These are phyloP conservation scores for Lumnitzera racemosa DNA, from an alignment of 345 rosid genomes.

Conservation along the genomic window DNA sequence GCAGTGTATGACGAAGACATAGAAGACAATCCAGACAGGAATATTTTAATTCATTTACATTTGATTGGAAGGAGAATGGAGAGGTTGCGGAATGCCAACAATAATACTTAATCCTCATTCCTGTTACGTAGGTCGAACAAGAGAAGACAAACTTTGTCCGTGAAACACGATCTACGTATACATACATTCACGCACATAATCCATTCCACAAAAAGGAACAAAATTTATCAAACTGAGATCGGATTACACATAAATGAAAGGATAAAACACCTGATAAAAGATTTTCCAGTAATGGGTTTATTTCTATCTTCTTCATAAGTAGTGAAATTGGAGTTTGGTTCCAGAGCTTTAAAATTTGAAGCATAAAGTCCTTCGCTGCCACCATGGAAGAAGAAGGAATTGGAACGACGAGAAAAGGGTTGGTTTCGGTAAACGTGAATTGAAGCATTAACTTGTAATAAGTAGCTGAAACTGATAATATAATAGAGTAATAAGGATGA, in stretches of 20 bases:
- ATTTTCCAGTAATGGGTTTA: constrained; percentile 28
- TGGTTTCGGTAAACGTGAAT: constrained; percentile 34
- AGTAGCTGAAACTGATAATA: constrained; percentile 10
- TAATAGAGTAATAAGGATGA: neutral
- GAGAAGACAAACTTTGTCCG: too few relatives aligned
- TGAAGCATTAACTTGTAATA: constrained; percentile 24
- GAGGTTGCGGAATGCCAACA: too few relatives aligned
- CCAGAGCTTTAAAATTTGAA: constrained; percentile 12
- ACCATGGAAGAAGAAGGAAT: constrained; percentile 50
- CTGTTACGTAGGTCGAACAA: too few relatives aligned
- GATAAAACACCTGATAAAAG: constrained; percentile 30
- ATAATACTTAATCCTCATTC: too few relatives aligned
- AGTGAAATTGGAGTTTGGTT: constrained; percentile 5
- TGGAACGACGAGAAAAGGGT: constrained; percentile 33
- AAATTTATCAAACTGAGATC: neutral
- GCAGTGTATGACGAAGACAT: too few relatives aligned
- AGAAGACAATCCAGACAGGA: too few relatives aligned
- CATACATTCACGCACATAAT: too few relatives aligned
- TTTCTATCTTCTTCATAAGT: constrained; percentile 10
- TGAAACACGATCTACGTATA: too few relatives aligned
- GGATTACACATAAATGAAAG: constrained; percentile 6
- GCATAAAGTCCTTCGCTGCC: constrained; percentile 54
- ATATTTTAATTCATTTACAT: too few relatives aligned
- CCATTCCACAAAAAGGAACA: too few relatives aligned
- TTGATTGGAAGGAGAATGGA: too few relatives aligned